These are phyloP conservation scores for Ogataea hybrid DNA, from an alignment of 1,139 yeast genomes.

Conservation along the genomic window DNA sequence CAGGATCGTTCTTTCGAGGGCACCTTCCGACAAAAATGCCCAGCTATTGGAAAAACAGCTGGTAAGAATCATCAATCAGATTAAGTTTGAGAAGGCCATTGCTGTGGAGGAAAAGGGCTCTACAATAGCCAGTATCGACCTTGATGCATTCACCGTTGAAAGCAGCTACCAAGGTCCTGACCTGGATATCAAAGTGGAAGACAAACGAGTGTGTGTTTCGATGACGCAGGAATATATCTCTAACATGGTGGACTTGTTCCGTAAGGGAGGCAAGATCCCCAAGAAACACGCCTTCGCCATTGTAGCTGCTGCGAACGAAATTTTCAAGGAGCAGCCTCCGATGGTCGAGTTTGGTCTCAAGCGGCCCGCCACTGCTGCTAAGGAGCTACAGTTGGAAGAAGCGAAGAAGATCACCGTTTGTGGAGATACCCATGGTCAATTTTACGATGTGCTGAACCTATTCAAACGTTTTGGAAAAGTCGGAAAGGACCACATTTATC, in stretches of 20 bases:
- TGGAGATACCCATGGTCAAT: slow-evolving; percentile 99
- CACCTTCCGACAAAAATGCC: slow-evolving; percentile 74
- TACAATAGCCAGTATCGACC: slow-evolving; percentile 41
- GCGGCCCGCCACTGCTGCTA: slow-evolving; percentile 28
- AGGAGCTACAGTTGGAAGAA: slow-evolving; percentile 27
- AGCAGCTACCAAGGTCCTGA: slow-evolving; percentile 65
- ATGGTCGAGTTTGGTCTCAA: slow-evolving; percentile 68
- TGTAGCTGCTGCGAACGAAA: slow-evolving; percentile 64
- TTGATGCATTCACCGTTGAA: slow-evolving; percentile 54
- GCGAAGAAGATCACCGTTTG: slow-evolving; percentile 65
- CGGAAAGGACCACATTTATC: slow-evolving; percentile 61
- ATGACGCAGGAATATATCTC: slow-evolving; percentile 52
- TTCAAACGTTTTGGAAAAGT: slow-evolving; percentile 71
- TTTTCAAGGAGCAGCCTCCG: slow-evolving; percentile 66
- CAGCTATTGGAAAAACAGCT: slow-evolving; percentile 63
- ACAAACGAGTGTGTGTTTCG: slow-evolving; percentile 15
- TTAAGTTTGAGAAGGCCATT: slow-evolving; percentile 86
- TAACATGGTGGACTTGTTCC: slow-evolving; percentile 65
- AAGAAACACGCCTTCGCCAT: slow-evolving; percentile 84
- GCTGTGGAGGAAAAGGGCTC: slow-evolving; percentile 60
- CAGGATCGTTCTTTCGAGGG: slow-evolving; percentile 54
- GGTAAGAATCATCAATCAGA: slow-evolving; percentile 62
- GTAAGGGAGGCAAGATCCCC: slow-evolving; percentile 71
- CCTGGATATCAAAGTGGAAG: slow-evolving; percentile 41
- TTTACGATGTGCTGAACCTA: slow-evolving; percentile 80